These are phyloP conservation scores for Eimeria tenella DNA, from an alignment of 169 alveolate species.

Conservation along the genomic window DNA sequence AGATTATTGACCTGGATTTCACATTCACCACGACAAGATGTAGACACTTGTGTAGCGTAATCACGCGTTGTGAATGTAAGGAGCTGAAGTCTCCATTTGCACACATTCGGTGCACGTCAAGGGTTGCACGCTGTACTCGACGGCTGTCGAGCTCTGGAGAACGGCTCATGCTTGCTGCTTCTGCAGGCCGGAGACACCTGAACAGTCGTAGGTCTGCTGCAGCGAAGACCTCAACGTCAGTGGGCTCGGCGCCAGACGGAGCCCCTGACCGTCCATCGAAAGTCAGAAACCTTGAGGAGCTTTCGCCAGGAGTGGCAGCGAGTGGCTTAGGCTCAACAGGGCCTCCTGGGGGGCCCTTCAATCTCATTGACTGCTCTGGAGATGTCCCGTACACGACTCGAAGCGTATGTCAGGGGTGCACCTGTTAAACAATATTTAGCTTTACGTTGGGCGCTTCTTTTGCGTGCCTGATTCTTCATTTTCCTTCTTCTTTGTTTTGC, in stretches of 20 bases:
- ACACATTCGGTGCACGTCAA: no score
- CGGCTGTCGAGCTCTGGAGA: no score
- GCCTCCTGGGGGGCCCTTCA: constrained; percentile 47
- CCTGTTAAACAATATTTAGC: no score
- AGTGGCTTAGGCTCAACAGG: constrained; percentile 26
- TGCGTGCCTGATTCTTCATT: background rate
- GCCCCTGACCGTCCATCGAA: constrained; percentile 2
- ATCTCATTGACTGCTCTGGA: constrained; percentile 16
- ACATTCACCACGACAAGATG: no score
- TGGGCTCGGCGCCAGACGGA: background rate
- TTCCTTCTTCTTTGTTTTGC: background rate
- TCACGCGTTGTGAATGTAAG: no score
- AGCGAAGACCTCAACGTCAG: background rate
- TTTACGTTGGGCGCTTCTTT: no score
- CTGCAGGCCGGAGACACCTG: constrained; percentile 66
- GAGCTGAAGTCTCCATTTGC: no score
- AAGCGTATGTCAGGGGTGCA: constrained; percentile 10
- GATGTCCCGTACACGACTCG: constrained; percentile 46
- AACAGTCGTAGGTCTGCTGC: constrained; percentile 60
- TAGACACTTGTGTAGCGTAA: no score
- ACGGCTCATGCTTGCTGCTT: background rate
- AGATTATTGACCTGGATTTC: no score
- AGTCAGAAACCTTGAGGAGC: constrained; percentile 8
- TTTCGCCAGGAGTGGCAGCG: constrained; percentile 8
- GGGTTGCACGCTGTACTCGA: no score